Conservation (phyloP, 495 filamentous ascomycete species). For the Hypoxylon lienhwacheense region DNA sequence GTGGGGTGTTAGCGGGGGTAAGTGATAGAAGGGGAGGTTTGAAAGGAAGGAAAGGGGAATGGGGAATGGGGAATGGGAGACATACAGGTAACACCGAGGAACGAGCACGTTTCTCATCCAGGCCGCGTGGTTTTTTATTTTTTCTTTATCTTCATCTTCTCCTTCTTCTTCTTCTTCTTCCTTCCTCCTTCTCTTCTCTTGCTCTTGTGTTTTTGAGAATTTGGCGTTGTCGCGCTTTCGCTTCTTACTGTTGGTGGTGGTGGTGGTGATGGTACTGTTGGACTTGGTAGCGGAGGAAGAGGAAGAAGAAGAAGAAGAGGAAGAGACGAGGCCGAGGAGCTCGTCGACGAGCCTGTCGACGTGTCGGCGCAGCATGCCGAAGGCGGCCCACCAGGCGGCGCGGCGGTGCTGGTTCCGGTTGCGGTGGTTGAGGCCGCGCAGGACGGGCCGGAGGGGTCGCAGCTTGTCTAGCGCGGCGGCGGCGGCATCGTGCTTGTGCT, state of each 20-base stretch:
- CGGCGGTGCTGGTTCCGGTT: constrained; percentile 80
- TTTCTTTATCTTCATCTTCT: constrained; percentile 13
- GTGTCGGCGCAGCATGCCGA: constrained; percentile 66
- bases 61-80: background rate
- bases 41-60: background rate
- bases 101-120: constrained; percentile 42
- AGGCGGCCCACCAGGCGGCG: constrained; percentile 72
- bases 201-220: too few relatives aligned
- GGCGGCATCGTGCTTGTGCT: background rate
- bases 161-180: constrained; percentile 17
- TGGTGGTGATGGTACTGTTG: constrained; percentile 12
- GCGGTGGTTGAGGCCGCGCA: constrained; percentile 70
- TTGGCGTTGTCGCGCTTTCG: constrained; percentile 27
- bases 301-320: background rate
- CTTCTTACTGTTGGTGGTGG: constrained; percentile 27
- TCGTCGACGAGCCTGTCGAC: constrained; percentile 54
- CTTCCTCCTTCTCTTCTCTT: constrained; percentile 28
- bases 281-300: constrained; percentile 12
- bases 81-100: constrained; percentile 40
- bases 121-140: constrained; percentile 30
- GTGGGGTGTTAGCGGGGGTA: background rate
- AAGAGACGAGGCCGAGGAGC: constrained; percentile 36
- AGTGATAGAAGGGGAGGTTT: background rate
- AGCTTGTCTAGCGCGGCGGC: constrained; percentile 30
- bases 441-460: constrained; percentile 44